Percentiles rank a stretch among this genome's conserved stretches.
Evolutionary conservation across 2,329 filamentous ascomycete species (phyloP).

Genomic region (Dactylellina cionopaga): DNA sequence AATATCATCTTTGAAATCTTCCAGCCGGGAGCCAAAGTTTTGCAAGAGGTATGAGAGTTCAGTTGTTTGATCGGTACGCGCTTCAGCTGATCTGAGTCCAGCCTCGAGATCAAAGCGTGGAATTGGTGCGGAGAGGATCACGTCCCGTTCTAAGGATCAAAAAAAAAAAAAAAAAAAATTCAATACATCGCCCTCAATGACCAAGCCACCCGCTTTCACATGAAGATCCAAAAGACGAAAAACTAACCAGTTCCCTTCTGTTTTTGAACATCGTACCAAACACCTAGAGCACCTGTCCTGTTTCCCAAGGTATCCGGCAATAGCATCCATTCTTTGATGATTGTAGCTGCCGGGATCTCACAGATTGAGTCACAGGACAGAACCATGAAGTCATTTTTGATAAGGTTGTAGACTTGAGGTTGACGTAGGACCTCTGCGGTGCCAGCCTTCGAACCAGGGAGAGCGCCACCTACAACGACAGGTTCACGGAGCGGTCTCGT

Average conservation of each 20-base stretch:
- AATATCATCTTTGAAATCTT: constrained; percentile 69
- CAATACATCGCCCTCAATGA: no score
- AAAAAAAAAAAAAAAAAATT: no score
- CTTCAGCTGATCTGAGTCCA: constrained; percentile 63
- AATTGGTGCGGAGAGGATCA: constrained; percentile 25
- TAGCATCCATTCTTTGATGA: constrained; percentile 88
- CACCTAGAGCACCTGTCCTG: constrained; percentile 75
- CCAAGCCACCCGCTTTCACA: no score
- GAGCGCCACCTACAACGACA: constrained; percentile 60
- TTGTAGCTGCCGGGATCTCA: constrained; percentile 81
- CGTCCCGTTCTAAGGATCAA: constrained; percentile 43
- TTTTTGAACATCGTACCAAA: constrained; percentile 89
- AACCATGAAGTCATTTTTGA: constrained; percentile 87
- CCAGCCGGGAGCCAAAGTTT: constrained; percentile 12
- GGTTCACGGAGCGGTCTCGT: constrained; percentile 53
- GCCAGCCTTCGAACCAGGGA: constrained; percentile 62
- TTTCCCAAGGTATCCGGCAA: constrained; percentile 30
- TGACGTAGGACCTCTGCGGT: constrained; percentile 89
- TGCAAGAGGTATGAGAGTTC: constrained; percentile 41
- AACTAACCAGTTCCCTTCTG: constrained; percentile 69
- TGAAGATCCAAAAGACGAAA: no score
- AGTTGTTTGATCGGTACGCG: constrained; percentile 14
- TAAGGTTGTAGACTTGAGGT: constrained; percentile 78
- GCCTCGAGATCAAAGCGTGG: constrained; percentile 68
- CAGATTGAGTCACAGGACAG: constrained; percentile 94